Base-by-base conservation (phyloP, 2,329 filamentous ascomycete species). In the Arachnomyces sp. region DNA sequence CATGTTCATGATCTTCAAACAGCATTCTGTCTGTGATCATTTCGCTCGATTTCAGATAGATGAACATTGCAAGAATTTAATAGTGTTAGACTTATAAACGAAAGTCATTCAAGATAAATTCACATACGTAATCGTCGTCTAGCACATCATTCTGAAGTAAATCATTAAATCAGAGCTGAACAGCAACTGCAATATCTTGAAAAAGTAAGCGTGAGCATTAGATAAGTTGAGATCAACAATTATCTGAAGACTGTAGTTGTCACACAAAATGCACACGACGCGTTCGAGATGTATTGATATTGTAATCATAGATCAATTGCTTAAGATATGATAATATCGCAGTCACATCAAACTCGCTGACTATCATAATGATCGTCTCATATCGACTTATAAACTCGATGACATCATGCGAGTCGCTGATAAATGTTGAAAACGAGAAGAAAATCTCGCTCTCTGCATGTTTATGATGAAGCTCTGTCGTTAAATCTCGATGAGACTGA, bases 261-360 rank as follows among this genome's bases (percentile, higher is more conserved):
- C 53, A 64, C 5, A 65, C 51, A 7, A 65, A 46, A 51, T 61
- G 47, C n/a, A 65, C 49, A 12, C 51, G 43, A 38, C 49, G 48
- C 39, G 53, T 51, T 18, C 45, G 43, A 33, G 48, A 45, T 25
- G 49, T 52, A 33, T 45, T 51, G 17, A 54, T 55, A 32, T 61
- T 59, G 40, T 61, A 61, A 15, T 54, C 47, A 34, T 62, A 44
- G 32, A 67, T 56, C 12, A 65, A 49, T 46, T 63, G 42, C 42
- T 59, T 61, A 3, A 66, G 44, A 44, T 63, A 60, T 16, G 51
- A 53, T 33, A 64, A 46, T 15, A 54, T 45, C 12, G 44, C 49
- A 7, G 51, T 52, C 20, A 66, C 56, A 6, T 61, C 51, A 39
- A 56, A 56, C 18, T 51, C 52, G 37, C 47, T 61, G 7, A 57